phyloP scores from a whole-genome alignment of 345 rosid genomes.

The Lenwebbia sp. region DNA sequence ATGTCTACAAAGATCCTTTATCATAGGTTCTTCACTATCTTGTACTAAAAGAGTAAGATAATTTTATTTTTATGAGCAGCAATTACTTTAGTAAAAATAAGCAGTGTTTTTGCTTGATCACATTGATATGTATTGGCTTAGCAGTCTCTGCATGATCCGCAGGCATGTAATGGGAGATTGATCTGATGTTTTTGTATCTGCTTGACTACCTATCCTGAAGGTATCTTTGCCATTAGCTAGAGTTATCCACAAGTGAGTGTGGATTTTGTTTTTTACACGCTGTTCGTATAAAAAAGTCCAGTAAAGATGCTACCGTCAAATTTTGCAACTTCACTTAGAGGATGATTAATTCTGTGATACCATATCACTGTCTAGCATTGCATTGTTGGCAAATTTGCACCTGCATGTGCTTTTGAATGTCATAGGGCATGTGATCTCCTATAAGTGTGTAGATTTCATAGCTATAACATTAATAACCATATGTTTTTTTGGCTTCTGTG shows the following conservation, averaged over 20 bases:
- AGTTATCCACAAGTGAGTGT: background rate
- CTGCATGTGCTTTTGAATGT: background rate
- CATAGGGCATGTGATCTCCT: background rate
- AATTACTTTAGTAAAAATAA: background rate
- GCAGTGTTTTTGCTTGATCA: background rate
- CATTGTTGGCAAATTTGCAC: background rate
- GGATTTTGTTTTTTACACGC: background rate
- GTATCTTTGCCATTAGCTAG: background rate
- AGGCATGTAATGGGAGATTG: background rate
- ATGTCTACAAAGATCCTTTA: background rate
- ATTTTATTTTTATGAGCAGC: background rate
- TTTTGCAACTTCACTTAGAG: background rate
- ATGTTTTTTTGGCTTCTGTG: constrained; percentile 1
- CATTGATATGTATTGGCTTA: background rate
- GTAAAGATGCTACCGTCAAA: background rate
- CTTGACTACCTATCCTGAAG: background rate
- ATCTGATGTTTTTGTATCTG: background rate
- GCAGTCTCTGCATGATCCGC: background rate
- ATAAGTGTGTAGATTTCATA: background rate
- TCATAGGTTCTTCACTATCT: background rate
- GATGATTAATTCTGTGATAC: background rate
- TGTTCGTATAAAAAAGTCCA: background rate
- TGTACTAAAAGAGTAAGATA: background rate
- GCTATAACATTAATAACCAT: background rate
- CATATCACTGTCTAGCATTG: background rate